Conservation (phyloP, 768 basidiomycete species). For the Cantharellus cinnabarinus region DNA sequence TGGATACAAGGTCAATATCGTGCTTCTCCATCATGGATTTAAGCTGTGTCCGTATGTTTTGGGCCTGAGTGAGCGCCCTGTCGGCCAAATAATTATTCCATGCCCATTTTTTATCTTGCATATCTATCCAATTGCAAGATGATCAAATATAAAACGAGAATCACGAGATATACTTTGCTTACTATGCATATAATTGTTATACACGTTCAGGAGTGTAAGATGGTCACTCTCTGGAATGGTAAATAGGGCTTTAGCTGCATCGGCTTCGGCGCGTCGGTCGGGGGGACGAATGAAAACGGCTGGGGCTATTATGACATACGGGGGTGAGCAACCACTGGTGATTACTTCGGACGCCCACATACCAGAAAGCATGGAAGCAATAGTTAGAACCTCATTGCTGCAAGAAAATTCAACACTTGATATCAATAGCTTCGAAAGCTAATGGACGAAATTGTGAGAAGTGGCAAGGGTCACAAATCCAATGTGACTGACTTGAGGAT, state of each 20-base stretch:
- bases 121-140: conserved; percentile 25
- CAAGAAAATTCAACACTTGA: conserved; percentile 88
- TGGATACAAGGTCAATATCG: conserved; percentile 55
- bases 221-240: conserved; percentile 95
- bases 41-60: conserved; percentile 81
- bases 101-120: conserved; percentile 67
- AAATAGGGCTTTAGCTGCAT: conserved; percentile 72
- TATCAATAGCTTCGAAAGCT: conserved; percentile 88
- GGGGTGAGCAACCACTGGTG: background rate
- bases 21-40: conserved; percentile 80
- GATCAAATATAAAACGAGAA: background rate
- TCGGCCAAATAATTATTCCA: conserved; percentile 77
- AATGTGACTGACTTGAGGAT: conserved; percentile 54
- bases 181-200: conserved; percentile 80
- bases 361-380: conserved; percentile 94
- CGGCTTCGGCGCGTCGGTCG: conserved; percentile 75
- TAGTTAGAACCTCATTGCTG: conserved; percentile 86
- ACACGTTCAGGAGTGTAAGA: conserved; percentile 83
- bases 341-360: conserved; percentile 10
- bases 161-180: background rate
- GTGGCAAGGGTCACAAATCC: background rate
- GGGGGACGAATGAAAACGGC: conserved; percentile 89
- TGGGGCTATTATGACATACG: conserved; percentile 32
- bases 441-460: background rate
- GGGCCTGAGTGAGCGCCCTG: conserved; percentile 71